Conservation (phyloP, 352 stramenopile genomes). For the Achlya hypogyna region DNA sequence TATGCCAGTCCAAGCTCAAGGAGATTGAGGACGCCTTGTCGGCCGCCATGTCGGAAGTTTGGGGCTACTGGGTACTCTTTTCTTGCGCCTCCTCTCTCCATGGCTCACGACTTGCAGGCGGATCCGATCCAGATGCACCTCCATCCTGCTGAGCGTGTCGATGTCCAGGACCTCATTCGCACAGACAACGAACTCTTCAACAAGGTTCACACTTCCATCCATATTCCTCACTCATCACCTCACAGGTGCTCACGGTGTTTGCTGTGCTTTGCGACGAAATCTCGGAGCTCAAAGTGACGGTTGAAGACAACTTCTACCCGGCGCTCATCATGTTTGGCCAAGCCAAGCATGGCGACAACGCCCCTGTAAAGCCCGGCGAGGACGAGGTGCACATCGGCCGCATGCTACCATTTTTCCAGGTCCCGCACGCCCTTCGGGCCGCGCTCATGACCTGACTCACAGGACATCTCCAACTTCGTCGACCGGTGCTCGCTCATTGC, state of each 20-base stretch:
- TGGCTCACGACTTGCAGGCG: constrained; percentile 27
- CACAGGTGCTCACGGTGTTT: constrained; percentile 58
- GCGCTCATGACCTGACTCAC: neutral
- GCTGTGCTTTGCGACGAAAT: constrained; percentile 86
- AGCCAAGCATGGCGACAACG: constrained; percentile 56
- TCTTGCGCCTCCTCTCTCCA: neutral
- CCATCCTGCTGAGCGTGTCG: constrained; percentile 74
- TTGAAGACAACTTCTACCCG: constrained; percentile 84
- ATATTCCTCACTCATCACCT: neutral
- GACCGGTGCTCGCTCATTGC: constrained; percentile 82
- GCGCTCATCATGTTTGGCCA: constrained; percentile 86
- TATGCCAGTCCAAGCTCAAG: constrained; percentile 62
- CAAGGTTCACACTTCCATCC: constrained; percentile 35
- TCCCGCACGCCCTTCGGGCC: neutral
- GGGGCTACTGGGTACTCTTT: constrained; percentile 70
- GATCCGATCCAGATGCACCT: constrained; percentile 77
- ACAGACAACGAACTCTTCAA: constrained; percentile 87
- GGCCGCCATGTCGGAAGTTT: constrained; percentile 82
- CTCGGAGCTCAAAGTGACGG: constrained; percentile 81
- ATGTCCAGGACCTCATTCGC: constrained; percentile 82
- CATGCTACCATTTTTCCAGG: constrained; percentile 82
- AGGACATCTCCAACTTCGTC: constrained; percentile 86
- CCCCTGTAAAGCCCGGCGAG: constrained; percentile 55
- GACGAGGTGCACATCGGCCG: constrained; percentile 78
- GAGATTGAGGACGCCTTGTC: constrained; percentile 83